Percentiles rank a stretch among this genome's conserved stretches.
Evolutionary conservation across 805 yeast species (phyloP).

Genomic region (Cyberlindnera maclurae): DNA sequence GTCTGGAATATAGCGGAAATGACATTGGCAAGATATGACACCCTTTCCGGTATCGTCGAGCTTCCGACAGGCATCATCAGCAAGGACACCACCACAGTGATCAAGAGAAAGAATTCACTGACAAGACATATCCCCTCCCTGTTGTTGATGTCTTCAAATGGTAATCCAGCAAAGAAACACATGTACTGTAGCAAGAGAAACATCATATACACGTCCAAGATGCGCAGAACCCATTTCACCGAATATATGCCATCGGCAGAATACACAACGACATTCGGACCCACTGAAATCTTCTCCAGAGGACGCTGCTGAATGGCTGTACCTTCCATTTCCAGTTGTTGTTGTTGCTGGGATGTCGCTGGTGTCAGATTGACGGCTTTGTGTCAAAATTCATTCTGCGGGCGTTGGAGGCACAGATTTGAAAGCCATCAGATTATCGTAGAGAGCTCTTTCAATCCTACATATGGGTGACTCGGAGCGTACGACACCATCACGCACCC

Average conservation of each 20-base stretch:
- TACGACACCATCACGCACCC: constrained; percentile 77
- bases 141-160: constrained; percentile 15
- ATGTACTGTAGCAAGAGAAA: constrained; percentile 12
- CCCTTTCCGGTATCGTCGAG: constrained; percentile 5
- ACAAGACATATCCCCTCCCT: constrained; percentile 14
- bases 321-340: too few species aligned
- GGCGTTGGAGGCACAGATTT: neutral
- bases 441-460: constrained; percentile 39
- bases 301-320: too few species aligned
- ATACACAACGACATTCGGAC: constrained; percentile 1
- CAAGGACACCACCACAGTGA: constrained; percentile 6
- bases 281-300: constrained; percentile 1
- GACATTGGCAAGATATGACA: constrained; percentile 3
- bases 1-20: constrained; percentile 3
- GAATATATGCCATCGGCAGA: constrained; percentile 5
- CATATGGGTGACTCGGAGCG: constrained; percentile 45
- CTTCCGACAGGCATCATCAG: constrained; percentile 6
- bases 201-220: neutral
- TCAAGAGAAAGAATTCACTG: constrained; percentile 5
- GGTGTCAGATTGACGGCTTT: too few species aligned
- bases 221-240: neutral
- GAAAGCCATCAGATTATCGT: constrained; percentile 6
- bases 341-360: too few species aligned
- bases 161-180: constrained; percentile 7
- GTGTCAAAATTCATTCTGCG: too few species aligned